Conservation (phyloP, 1,284 basidiomycete species). For the Amylostereum areolatum region DNA sequence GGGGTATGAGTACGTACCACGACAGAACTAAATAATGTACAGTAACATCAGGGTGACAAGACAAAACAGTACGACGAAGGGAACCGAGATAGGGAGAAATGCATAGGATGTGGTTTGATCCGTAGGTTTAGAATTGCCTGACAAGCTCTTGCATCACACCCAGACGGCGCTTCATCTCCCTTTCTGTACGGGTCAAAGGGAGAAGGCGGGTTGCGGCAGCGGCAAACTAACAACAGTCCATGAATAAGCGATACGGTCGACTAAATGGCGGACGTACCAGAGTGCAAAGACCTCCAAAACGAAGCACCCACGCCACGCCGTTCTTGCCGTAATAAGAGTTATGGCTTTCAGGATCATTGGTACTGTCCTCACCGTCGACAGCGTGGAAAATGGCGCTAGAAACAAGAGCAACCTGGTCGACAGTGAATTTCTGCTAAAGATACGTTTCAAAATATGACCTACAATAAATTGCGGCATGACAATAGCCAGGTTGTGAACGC, state of each 20-base stretch:
- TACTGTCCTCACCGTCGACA: slow-evolving; percentile 51
- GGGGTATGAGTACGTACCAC: neutral
- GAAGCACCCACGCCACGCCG: slow-evolving; percentile 89
- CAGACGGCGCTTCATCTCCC: slow-evolving; percentile 77
- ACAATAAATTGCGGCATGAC: slow-evolving; percentile 91
- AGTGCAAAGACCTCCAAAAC: slow-evolving; percentile 86
- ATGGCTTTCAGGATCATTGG: slow-evolving; percentile 36
- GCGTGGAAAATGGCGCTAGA: slow-evolving; percentile 84
- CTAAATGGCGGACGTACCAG: slow-evolving; percentile 37
- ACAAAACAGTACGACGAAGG: too few species aligned
- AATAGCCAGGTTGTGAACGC: slow-evolving; percentile 93
- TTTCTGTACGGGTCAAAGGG: slow-evolving; percentile 83
- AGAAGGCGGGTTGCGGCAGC: slow-evolving; percentile 75
- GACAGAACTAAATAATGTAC: slow-evolving; percentile 5
- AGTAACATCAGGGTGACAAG: too few species aligned
- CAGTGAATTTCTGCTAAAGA: neutral
- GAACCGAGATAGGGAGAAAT: too few species aligned
- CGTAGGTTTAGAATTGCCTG: slow-evolving; percentile 28
- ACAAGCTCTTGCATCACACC: slow-evolving; percentile 66
- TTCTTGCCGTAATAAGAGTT: slow-evolving; percentile 72
- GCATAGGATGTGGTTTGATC: neutral
- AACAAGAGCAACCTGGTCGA: slow-evolving; percentile 74
- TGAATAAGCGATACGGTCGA: neutral
- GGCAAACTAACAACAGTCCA: slow-evolving; percentile 36
- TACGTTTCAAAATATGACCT: slow-evolving; percentile 24